Evolutionary conservation across 768 basidiomycete species (phyloP), one percentile per base, ranked within the genome.

Genomic region (Amanita phalloides): DNA sequence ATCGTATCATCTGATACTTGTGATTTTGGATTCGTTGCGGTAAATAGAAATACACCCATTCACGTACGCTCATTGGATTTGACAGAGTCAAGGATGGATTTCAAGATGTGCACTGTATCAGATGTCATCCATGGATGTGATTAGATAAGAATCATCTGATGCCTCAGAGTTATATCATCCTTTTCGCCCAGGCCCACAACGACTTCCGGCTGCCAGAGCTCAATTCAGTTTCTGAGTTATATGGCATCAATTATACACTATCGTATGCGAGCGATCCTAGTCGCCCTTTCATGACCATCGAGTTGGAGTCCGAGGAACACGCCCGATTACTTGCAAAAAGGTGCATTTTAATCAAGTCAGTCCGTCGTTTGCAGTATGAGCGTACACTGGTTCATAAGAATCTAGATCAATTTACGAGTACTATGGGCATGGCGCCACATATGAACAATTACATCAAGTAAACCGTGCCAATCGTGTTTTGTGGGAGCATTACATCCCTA

Each of bases 141-240:
- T 41, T 49, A 41, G 26, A 49, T 49, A 30, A 39, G 38, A 17
- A 45, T 26, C 14, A 32, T 14, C 11, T 28, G 17, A 71, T 71
- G 68, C 61, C 62, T 25, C 56, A 56, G 6, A 60, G 52, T 52
- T 75, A 70, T 63, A 74, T 92, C 51, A 67, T 94, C 48, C 74
- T 85, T 41, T 89, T 92, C 66, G 89, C 90, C 2, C 88, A 88
- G 64, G 76, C 74, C 4, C 90, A 95, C 62, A 71, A 77, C 33
- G 84, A 89, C 33, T 95, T 95, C 62, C 74, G 93, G 23, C 64
- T 94, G 10, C 91, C 92, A 32, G 90, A 93, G 62, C 76, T 96
- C 0, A 64, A 68, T 28, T 93, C 91, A 3, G 64, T 93, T 36
- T 77, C 89, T 2, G 80, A 92, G 58, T 73, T 91, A 0, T 64